Conservation (phyloP, 495 filamentous ascomycete species). For the Penicillium canescens region DNA sequence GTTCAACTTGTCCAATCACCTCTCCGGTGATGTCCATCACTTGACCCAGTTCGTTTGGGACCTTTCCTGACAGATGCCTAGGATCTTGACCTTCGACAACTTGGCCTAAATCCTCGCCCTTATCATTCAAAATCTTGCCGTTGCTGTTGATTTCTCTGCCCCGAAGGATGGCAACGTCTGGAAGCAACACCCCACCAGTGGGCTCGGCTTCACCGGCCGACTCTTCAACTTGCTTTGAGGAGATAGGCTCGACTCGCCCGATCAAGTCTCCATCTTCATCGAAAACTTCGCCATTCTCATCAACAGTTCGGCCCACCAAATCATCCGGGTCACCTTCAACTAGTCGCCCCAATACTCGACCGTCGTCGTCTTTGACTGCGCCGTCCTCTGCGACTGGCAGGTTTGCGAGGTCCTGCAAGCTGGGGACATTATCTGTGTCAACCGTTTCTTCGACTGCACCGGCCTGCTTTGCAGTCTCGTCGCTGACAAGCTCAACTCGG, state of each 20-base stretch:
- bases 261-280: constrained; percentile 66
- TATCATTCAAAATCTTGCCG: constrained; percentile 36
- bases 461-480: constrained; percentile 10
- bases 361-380: constrained; percentile 52
- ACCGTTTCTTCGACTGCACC: constrained; percentile 17
- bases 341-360: constrained; percentile 56
- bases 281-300: constrained; percentile 63
- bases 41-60: constrained; percentile 49
- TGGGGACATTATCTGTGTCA: constrained; percentile 31
- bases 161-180: constrained; percentile 6
- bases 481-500: constrained; percentile 31
- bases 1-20: constrained; percentile 33
- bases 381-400: constrained; percentile 58
- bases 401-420: constrained; percentile 42
- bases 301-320: constrained; percentile 57
- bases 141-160: constrained; percentile 30
- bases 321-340: constrained; percentile 64
- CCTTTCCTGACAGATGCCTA: constrained; percentile 46
- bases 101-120: constrained; percentile 44
- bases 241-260: constrained; percentile 53
- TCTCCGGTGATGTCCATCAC: constrained; percentile 36
- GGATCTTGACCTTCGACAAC: constrained; percentile 33
- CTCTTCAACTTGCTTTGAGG: constrained; percentile 34
- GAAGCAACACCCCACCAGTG: constrained; percentile 15
- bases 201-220: constrained; percentile 14